Conservation (phyloP, 2,329 filamentous ascomycete species). For the Colletotrichum trifolii region DNA sequence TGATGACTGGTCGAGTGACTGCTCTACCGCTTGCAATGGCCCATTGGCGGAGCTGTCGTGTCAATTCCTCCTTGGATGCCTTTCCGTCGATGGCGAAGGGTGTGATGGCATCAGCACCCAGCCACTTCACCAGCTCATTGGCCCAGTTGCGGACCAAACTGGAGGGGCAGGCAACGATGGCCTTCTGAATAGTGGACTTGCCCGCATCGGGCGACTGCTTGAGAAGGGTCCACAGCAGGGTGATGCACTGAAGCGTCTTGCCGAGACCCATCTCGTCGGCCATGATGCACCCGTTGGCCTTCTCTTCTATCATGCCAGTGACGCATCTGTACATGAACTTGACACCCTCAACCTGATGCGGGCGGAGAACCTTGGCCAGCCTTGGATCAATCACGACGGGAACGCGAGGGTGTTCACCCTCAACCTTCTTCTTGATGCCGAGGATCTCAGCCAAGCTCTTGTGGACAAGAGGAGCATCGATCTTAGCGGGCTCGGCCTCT, state of each 20-base stretch:
- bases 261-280: conserved; percentile 98
- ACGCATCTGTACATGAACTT: conserved; percentile 97
- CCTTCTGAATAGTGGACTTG: conserved; percentile 93
- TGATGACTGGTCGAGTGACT: conserved; percentile 91
- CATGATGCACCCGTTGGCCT: conserved; percentile 98
- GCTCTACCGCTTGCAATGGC: conserved; percentile 89
- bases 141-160: conserved; percentile 98
- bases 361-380: conserved; percentile 88
- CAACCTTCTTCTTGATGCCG: conserved; percentile 91
- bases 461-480: conserved; percentile 87
- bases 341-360: conserved; percentile 97
- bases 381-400: conserved; percentile 96
- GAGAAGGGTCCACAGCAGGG: conserved; percentile 94
- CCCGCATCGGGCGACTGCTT: conserved; percentile 98
- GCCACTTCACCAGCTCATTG: conserved; percentile 96
- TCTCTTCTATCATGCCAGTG: conserved; percentile 93
- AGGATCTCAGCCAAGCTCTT: conserved; percentile 96
- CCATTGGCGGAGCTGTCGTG: conserved; percentile 92
- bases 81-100: conserved; percentile 98
- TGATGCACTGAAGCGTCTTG: conserved; percentile 97
- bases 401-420: conserved; percentile 84
- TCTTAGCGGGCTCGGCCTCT: conserved; percentile 57
- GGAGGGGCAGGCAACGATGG: conserved; percentile 95
- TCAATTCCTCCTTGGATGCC: conserved; percentile 92
- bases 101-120: conserved; percentile 88